These are phyloP conservation scores for Metahyphopichia silvanorum DNA, from an alignment of 805 yeast species.

Conservation along the genomic window DNA sequence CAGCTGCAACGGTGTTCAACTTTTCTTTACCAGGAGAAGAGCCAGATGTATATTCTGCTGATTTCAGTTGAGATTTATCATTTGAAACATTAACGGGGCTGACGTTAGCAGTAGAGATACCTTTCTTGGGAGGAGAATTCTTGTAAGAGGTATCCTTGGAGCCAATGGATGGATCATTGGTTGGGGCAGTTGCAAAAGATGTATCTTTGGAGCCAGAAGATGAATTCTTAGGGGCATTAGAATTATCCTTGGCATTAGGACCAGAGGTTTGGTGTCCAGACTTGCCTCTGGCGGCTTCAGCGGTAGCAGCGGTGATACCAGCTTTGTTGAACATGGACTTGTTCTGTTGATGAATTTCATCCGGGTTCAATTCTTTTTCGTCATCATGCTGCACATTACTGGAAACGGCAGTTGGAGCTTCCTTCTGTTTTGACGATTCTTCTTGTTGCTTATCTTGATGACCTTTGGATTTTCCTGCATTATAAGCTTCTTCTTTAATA, in stretches of 20 bases:
- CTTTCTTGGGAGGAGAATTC: too few species aligned
- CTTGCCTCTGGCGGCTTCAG: constrained; percentile 7
- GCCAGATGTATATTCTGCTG: background rate
- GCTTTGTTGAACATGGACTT: constrained; percentile 28
- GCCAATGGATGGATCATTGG: background rate
- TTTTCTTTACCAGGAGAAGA: background rate
- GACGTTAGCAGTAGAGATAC: background rate
- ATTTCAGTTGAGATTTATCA: background rate
- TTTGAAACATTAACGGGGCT: background rate
- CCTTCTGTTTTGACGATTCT: too few species aligned
- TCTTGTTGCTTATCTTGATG: background rate
- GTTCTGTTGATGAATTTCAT: constrained; percentile 22
- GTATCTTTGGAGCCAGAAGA: constrained; percentile 4
- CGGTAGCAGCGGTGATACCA: constrained; percentile 21
- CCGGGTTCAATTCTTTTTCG: constrained; percentile 14
- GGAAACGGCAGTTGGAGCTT: too few species aligned
- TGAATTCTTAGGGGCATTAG: too few species aligned
- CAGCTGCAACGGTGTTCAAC: constrained; percentile 1
- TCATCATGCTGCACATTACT: constrained; percentile 13
- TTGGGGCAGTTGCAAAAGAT: background rate
- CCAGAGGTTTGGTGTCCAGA: constrained; percentile 1
- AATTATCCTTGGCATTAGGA: too few species aligned
- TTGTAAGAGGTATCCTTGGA: too few species aligned
- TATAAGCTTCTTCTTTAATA: constrained; percentile 7
- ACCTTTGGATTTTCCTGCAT: constrained; percentile 1